Conservation (phyloP, 345 rosid species). For the Eucalyptus dawsonii region DNA sequence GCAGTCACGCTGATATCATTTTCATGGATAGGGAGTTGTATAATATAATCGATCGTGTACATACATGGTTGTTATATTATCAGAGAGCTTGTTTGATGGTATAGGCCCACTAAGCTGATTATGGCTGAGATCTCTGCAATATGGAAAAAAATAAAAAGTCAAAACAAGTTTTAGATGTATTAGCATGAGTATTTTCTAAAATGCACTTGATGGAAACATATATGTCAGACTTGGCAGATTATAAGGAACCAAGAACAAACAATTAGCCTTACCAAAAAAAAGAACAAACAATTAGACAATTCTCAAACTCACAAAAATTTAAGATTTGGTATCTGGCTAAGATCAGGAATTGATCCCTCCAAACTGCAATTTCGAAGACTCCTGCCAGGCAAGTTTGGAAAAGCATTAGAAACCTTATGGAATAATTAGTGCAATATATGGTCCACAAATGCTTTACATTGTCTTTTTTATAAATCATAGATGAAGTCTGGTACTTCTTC, state of each 20-base stretch:
- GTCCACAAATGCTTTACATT: not conserved
- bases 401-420: not conserved
- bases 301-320: constrained; percentile 47
- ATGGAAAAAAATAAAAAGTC: constrained; percentile 2
- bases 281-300: not conserved
- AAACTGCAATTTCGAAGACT: constrained; percentile 87
- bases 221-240: not conserved
- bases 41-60: not conserved
- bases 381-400: constrained; percentile 25
- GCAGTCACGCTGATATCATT: not conserved
- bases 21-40: not conserved
- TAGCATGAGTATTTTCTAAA: not conserved
- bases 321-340: constrained; percentile 44
- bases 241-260: not conserved
- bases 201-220: not conserved
- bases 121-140: constrained; percentile 67
- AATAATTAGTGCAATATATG: not conserved
- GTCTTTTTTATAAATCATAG: not conserved
- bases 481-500: not conserved
- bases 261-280: not conserved
- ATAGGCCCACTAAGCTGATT: constrained; percentile 55
- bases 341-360: constrained; percentile 62
- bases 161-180: not conserved
- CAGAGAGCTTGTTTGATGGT: constrained; percentile 53
- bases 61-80: constrained; percentile 64